Evolutionary conservation across 2,329 filamentous ascomycete species (phyloP).

Genomic region (Camillea tinctor): DNA sequence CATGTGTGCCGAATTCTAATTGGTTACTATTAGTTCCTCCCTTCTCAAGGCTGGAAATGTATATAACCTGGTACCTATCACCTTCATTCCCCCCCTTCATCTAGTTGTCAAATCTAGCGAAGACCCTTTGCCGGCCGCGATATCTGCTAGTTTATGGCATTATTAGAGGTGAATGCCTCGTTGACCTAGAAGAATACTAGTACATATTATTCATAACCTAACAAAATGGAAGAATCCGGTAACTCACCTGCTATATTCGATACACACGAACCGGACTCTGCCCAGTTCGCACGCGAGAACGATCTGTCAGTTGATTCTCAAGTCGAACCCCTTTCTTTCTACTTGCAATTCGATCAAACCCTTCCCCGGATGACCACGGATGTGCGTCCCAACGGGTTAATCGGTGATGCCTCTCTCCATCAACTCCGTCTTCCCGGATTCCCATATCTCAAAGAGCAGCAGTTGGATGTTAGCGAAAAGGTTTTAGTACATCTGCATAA

Average conservation of each 20-base stretch:
- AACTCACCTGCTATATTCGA: slow-evolving; percentile 1
- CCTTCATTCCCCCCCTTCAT: too few species aligned
- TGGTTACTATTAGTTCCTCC: too few species aligned
- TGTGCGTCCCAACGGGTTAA: slow-evolving; percentile 5
- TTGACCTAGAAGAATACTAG: neutral
- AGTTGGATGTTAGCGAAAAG: slow-evolving; percentile 16
- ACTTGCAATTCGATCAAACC: slow-evolving; percentile 7
- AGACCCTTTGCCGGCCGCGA: too few species aligned
- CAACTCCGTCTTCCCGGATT: slow-evolving; percentile 17
- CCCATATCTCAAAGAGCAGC: slow-evolving; percentile 16
- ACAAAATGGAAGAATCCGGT: slow-evolving; percentile 4
- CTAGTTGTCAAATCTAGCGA: too few species aligned
- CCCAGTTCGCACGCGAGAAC: slow-evolving; percentile 28
- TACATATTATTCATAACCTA: neutral
- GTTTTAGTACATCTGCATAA: slow-evolving; percentile 14
- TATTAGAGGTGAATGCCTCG: too few species aligned
- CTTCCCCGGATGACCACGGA: slow-evolving; percentile 4
- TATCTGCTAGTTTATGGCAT: too few species aligned
- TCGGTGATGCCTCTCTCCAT: slow-evolving; percentile 17
- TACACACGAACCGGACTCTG: slow-evolving; percentile 7
- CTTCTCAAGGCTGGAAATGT: too few species aligned
- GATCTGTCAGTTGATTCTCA: slow-evolving; percentile 25
- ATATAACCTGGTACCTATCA: too few species aligned
- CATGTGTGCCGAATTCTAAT: too few species aligned
- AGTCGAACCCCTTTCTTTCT: slow-evolving; percentile 15